phyloP scores from a whole-genome alignment of 495 filamentous ascomycete genomes.

The Hypoxylon subgilvum region DNA sequence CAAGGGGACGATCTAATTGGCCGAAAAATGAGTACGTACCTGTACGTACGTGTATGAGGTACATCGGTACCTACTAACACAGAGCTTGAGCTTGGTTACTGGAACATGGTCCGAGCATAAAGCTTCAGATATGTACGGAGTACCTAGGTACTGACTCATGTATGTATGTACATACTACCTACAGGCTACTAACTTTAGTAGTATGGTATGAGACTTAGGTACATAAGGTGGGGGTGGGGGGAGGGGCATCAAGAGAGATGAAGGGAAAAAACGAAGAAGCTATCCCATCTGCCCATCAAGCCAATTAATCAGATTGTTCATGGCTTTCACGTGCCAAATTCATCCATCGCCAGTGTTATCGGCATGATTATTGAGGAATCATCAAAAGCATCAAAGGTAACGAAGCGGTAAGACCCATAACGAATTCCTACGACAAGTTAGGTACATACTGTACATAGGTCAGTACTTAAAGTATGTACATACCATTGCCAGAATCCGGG shows the following conservation, averaged over 20 bases:
- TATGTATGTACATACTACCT: too few relatives aligned
- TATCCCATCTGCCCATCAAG: too few relatives aligned
- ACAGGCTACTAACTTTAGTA: background rate
- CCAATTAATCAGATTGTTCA: conserved; percentile 2
- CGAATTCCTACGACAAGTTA: background rate
- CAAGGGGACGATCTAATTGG: background rate
- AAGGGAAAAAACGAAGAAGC: too few relatives aligned
- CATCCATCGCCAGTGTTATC: background rate
- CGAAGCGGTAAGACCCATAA: conserved; percentile 15
- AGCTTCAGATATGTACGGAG: background rate
- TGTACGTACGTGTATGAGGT: too few relatives aligned
- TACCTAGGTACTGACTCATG: too few relatives aligned
- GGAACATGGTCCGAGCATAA: conserved; percentile 1
- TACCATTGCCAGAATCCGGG: conserved; percentile 11
- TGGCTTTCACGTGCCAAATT: too few relatives aligned
- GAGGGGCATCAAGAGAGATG: background rate
- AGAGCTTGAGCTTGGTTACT: background rate
- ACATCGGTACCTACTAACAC: too few relatives aligned
- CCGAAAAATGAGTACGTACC: too few relatives aligned
- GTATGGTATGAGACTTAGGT: background rate
- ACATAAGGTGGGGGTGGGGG: background rate
- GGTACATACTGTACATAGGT: conserved; percentile 5
- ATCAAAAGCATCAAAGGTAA: background rate
- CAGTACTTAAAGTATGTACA: conserved; percentile 6
- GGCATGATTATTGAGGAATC: too few relatives aligned